A percentile compares a stretch with the other conserved stretches of the same genome.
phyloP scores from a whole-genome alignment of 2,329 filamentous ascomycete genomes.

The Stemphylium lycopersici region DNA sequence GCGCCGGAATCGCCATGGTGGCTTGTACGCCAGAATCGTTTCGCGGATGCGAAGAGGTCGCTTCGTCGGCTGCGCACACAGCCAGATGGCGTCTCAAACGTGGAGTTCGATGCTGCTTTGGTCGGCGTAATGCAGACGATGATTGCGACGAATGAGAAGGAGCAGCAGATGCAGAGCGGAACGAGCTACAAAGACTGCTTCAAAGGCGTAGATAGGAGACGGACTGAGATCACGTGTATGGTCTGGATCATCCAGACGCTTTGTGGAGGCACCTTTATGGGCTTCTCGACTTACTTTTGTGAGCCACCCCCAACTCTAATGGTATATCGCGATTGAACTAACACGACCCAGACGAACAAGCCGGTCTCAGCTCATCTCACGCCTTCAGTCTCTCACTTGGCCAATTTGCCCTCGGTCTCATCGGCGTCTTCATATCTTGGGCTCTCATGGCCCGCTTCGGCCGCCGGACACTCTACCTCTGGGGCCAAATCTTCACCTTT shows the following conservation, averaged over 20 bases:
- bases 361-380: slow-evolving; percentile 12
- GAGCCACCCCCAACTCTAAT: background rate
- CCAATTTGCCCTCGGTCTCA: slow-evolving; percentile 28
- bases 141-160: slow-evolving; percentile 79
- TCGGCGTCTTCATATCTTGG: slow-evolving; percentile 75
- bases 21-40: slow-evolving; percentile 68
- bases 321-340: background rate
- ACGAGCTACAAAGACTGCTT: slow-evolving; percentile 82
- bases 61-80: slow-evolving; percentile 19
- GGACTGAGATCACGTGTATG: slow-evolving; percentile 72
- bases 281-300: slow-evolving; percentile 51
- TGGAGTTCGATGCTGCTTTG: slow-evolving; percentile 7
- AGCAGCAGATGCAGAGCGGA: slow-evolving; percentile 68
- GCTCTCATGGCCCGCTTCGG: slow-evolving; percentile 78
- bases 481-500: slow-evolving; percentile 58
- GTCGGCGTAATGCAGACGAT: slow-evolving; percentile 61
- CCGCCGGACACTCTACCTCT: slow-evolving; percentile 74
- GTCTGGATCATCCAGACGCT: slow-evolving; percentile 52
- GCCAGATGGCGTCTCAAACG: slow-evolving; percentile 10
- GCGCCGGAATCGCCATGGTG: slow-evolving; percentile 75
- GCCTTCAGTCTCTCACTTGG: slow-evolving; percentile 9
- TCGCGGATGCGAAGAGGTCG: slow-evolving; percentile 63
- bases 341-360: slow-evolving; percentile 20
- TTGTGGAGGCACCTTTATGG: slow-evolving; percentile 27
- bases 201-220: slow-evolving; percentile 73